These are phyloP conservation scores for Escallonia rubra DNA, from an alignment of 129 eudicot species.

Conservation along the genomic window DNA sequence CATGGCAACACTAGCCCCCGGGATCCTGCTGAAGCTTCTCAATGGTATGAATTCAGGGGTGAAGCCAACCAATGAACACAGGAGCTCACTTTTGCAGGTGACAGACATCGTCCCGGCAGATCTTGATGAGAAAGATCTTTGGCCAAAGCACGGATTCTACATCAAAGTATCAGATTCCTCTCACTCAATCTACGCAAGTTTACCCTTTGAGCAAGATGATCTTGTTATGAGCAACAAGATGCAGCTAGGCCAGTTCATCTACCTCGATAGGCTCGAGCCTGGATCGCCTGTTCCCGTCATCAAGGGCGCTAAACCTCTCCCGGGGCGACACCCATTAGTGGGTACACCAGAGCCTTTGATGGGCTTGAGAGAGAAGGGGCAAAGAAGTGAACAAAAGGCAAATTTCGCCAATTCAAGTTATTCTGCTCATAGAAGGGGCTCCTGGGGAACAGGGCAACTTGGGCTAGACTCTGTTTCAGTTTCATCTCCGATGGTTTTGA, in stretches of 20 bases:
- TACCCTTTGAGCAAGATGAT: constrained; percentile 90
- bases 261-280: constrained; percentile 83
- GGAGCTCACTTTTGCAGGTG: constrained; percentile 81
- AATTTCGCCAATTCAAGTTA: constrained; percentile 12
- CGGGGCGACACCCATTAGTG: constrained; percentile 80
- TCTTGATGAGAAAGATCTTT: constrained; percentile 75
- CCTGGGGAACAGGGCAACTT: constrained; percentile 69
- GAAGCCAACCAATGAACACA: constrained; percentile 73
- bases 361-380: constrained; percentile 54
- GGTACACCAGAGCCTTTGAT: constrained; percentile 74
- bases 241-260: constrained; percentile 95
- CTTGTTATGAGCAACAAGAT: constrained; percentile 85
- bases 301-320: constrained; percentile 68
- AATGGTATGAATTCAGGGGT: constrained; percentile 69
- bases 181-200: constrained; percentile 73
- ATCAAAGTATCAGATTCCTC: constrained; percentile 92
- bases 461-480: constrained; percentile 31
- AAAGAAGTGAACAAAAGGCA: constrained; percentile 27
- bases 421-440: constrained; percentile 56
- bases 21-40: constrained; percentile 75
- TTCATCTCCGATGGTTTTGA: constrained; percentile 39
- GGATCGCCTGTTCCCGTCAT: constrained; percentile 87
- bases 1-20: constrained; percentile 90
- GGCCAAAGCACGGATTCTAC: constrained; percentile 91
- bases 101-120: constrained; percentile 96